Conservation (phyloP, 345 rosid genomes). For the Arabidopsis arenosa region DNA sequence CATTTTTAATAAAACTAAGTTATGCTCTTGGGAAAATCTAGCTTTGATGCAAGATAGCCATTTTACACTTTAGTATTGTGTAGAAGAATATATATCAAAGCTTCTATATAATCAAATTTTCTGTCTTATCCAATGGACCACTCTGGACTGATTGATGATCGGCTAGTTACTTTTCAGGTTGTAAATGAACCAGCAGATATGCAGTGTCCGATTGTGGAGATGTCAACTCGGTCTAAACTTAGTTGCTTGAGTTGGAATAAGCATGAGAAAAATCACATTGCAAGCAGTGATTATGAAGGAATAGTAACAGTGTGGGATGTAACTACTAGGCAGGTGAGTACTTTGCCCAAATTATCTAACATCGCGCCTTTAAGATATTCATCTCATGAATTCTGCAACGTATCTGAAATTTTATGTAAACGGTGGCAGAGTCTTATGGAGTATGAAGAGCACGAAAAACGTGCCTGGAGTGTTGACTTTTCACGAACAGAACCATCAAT, state of each 20-base stretch:
- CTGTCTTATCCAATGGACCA: constrained; percentile 5
- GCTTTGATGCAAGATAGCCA: constrained; percentile 28
- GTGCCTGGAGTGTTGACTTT: constrained; percentile 99
- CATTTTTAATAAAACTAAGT: constrained; percentile 12
- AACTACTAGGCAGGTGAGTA: constrained; percentile 82
- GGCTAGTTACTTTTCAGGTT: constrained; percentile 59
- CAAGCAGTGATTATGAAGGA: constrained; percentile 99
- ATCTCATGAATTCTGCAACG: constrained; percentile 12
- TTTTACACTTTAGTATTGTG: constrained; percentile 15
- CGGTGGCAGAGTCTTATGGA: constrained; percentile 82
- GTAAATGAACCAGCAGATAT: constrained; percentile 76
- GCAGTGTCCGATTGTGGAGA: constrained; percentile 92
- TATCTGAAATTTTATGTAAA: constrained; percentile 18
- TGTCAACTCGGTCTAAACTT: constrained; percentile 95
- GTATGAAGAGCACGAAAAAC: constrained; percentile 98
- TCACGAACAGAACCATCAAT: constrained; percentile 87
- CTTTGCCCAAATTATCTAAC: constrained; percentile 5
- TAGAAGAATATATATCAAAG: constrained; percentile 12
- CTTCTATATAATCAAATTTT: constrained; percentile 2
- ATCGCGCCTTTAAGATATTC: constrained; percentile 10
- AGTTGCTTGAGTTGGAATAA: constrained; percentile 99
- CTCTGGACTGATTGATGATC: constrained; percentile 23
- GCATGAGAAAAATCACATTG: constrained; percentile 85
- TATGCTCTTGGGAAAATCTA: constrained; percentile 16
- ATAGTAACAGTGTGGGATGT: constrained; percentile 99